These are phyloP conservation scores for Fraxinus greggii DNA, from an alignment of 305 asterid genomes.

Conservation along the genomic window DNA sequence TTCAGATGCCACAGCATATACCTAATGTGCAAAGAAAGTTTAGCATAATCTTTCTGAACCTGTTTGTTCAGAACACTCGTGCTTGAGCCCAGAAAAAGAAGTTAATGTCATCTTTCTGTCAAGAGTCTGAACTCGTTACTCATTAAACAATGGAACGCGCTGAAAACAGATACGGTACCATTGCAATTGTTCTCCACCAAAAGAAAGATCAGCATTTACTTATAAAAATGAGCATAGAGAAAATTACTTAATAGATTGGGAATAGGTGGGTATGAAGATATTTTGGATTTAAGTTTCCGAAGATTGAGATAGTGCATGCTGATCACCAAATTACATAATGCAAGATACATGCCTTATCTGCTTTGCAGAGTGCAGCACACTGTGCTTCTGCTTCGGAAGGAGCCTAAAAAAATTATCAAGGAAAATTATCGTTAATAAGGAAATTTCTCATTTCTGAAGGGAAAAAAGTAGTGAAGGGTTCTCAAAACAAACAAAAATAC, in stretches of 20 bases:
- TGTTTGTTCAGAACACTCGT: neutral
- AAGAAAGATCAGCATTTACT: conserved; percentile 8
- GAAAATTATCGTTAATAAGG: conserved; percentile 16
- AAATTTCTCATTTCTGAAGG: conserved; percentile 18
- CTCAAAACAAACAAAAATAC: neutral
- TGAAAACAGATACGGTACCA: neutral
- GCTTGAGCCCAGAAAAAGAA: conserved; percentile 10
- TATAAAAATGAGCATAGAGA: neutral
- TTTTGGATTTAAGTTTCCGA: conserved; percentile 9
- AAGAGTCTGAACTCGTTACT: conserved; percentile 10
- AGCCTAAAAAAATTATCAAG: conserved; percentile 51
- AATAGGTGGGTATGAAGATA: neutral
- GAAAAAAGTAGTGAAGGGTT: neutral
- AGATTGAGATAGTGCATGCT: neutral
- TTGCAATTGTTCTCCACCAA: conserved; percentile 2
- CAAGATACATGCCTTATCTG: conserved; percentile 50
- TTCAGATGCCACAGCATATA: conserved; percentile 94
- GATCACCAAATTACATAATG: neutral
- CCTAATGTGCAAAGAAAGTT: conserved; percentile 46
- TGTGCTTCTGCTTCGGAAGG: conserved; percentile 99
- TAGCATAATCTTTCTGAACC: conserved; percentile 10
- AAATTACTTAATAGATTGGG: neutral
- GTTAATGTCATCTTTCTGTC: neutral
- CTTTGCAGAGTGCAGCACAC: conserved; percentile 87
- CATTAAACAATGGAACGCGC: neutral